Evolutionary conservation across 1,284 basidiomycete genomes (phyloP).

Genomic region (Sporisorium iseilematis-ciliati): DNA sequence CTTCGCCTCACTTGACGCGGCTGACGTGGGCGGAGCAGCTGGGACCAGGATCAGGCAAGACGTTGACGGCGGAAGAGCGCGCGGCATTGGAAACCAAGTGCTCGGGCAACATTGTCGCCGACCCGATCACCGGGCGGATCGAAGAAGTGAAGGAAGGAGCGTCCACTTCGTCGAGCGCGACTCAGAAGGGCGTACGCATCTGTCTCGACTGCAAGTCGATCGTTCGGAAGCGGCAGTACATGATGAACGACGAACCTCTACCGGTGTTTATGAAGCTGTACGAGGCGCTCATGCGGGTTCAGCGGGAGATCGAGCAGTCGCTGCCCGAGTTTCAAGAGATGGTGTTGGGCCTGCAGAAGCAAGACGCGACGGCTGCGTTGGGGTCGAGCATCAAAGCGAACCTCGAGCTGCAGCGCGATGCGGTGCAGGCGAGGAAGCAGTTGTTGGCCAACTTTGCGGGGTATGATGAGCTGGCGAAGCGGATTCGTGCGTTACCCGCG

Average conservation of each 20-base stretch:
- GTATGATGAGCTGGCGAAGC: constrained; percentile 89
- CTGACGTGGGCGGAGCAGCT: constrained; percentile 42
- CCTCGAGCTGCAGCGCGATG: constrained; percentile 72
- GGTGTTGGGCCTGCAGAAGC: constrained; percentile 74
- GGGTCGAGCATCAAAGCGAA: constrained; percentile 62
- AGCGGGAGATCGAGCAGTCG: constrained; percentile 80
- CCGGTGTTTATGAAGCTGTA: constrained; percentile 73
- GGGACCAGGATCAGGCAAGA: constrained; percentile 34
- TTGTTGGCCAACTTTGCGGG: constrained; percentile 84
- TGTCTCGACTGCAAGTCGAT: constrained; percentile 84
- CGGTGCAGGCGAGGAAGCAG: constrained; percentile 79
- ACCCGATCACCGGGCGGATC: constrained; percentile 42
- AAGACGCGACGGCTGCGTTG: constrained; percentile 57
- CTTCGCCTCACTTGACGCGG: constrained; percentile 78
- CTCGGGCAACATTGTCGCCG: constrained; percentile 55
- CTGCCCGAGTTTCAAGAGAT: constrained; percentile 81
- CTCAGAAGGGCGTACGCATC: constrained; percentile 73
- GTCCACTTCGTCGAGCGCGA: constrained; percentile 10
- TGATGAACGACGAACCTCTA: constrained; percentile 76
- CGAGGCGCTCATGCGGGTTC: constrained; percentile 79
- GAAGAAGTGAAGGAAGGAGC: constrained; percentile 51
- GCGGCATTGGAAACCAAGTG: constrained; percentile 41
- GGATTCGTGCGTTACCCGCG: constrained; percentile 81
- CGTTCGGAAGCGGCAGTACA: constrained; percentile 82
- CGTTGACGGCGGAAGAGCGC: constrained; percentile 22